Evolutionary conservation across 2,329 filamentous ascomycete genomes (phyloP).

Genomic region (Diplocarpon rosae): DNA sequence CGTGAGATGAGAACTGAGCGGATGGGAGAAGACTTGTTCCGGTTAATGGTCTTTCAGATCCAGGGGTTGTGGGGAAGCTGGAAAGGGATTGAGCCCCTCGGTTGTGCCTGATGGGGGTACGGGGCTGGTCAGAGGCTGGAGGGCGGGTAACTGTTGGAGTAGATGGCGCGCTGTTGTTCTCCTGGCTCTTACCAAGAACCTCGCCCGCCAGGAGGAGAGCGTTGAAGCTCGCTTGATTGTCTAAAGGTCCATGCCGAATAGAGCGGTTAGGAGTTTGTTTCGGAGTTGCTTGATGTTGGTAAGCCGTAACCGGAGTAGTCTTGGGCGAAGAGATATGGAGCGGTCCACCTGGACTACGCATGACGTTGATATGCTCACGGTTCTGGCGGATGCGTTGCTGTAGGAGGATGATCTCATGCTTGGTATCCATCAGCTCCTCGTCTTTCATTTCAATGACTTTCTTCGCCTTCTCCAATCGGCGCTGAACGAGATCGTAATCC

Average conservation of each 20-base stretch:
- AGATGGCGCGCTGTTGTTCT: constrained; percentile 62
- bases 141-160: constrained; percentile 39
- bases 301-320: constrained; percentile 32
- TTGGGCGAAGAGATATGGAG: constrained; percentile 53
- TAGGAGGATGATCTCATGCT: constrained; percentile 66
- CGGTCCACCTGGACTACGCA: constrained; percentile 64
- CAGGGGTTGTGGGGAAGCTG: constrained; percentile 69
- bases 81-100: constrained; percentile 76
- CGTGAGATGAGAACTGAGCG: constrained; percentile 49
- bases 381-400: constrained; percentile 82
- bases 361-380: constrained; percentile 70
- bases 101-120: constrained; percentile 50
- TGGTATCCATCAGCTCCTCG: constrained; percentile 57
- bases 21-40: constrained; percentile 49
- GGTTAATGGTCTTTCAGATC: constrained; percentile 35
- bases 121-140: constrained; percentile 24
- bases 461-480: constrained; percentile 61
- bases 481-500: constrained; percentile 52
- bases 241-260: constrained; percentile 32
- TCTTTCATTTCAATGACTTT: constrained; percentile 69
- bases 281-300: constrained; percentile 35
- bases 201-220: constrained; percentile 64
- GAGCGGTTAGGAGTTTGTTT: constrained; percentile 38
- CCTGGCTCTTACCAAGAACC: constrained; percentile 69
- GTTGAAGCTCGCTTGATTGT: constrained; percentile 59